Conservation (phyloP, 306 rosid genomes). For the Albizia julibrissin region DNA sequence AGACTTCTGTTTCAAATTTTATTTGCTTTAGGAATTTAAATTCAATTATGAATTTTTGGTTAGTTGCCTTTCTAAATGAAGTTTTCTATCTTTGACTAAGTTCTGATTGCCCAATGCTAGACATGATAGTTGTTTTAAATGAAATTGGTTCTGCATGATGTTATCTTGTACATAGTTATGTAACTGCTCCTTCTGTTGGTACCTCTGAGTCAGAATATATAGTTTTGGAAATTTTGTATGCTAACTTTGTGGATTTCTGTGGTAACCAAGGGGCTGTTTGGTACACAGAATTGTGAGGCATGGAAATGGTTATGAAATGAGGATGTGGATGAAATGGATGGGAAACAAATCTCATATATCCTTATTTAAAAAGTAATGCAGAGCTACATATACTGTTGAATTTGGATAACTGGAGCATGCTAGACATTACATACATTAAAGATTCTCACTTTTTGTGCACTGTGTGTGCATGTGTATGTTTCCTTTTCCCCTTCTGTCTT, state of each 20-base stretch:
- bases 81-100: conserved; percentile 25
- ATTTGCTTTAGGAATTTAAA: neutral
- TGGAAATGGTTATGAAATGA: neutral
- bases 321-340: neutral
- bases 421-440: neutral
- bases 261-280: neutral
- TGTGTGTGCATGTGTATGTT: neutral
- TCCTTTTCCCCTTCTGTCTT: neutral
- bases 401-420: neutral
- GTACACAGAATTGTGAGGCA: neutral
- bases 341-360: neutral
- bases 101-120: conserved; percentile 8
- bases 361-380: neutral
- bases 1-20: neutral
- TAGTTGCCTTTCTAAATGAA: conserved; percentile 24
- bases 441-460: neutral
- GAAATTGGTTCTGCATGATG: conserved; percentile 4
- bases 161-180: conserved; percentile 2
- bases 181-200: conserved; percentile 8
- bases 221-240: conserved; percentile 17
- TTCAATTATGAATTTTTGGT: conserved; percentile 34
- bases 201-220: neutral
- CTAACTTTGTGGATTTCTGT: conserved; percentile 2
- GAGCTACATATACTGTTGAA: neutral
- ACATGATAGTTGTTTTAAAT: neutral